A percentile compares a stretch with the other conserved stretches of the same genome.
These are phyloP conservation scores for Fusarium sp. DNA, from an alignment of 2,329 filamentous ascomycete genomes.

Conservation along the genomic window DNA sequence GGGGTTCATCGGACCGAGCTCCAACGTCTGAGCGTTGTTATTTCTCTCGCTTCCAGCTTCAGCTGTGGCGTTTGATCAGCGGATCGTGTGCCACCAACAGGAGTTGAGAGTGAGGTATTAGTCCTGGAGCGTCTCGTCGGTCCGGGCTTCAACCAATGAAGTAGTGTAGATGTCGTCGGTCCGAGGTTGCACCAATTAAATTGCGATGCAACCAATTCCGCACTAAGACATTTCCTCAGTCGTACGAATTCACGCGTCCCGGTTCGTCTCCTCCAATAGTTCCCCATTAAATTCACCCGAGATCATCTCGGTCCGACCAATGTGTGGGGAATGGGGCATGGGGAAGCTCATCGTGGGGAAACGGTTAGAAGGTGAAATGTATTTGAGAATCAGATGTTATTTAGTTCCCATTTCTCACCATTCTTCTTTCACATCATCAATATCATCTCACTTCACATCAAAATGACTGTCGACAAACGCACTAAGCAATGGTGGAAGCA, in stretches of 20 bases:
- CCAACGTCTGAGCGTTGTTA: background rate
- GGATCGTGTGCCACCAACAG: background rate
- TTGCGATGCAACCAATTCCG: too few relatives aligned
- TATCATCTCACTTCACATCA: background rate
- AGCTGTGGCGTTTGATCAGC: constrained; percentile 5
- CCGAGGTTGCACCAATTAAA: constrained; percentile 32
- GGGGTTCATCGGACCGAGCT: constrained; percentile 33
- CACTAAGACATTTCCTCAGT: background rate
- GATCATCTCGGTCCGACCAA: constrained; percentile 32
- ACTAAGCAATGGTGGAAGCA: constrained; percentile 66
- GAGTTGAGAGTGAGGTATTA: background rate
- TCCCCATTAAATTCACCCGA: background rate
- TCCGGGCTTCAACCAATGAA: constrained; percentile 33
- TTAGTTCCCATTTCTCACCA: background rate
- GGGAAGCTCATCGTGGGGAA: constrained; percentile 6
- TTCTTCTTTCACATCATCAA: too few relatives aligned
- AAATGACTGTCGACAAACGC: constrained; percentile 43
- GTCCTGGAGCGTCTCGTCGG: constrained; percentile 19
- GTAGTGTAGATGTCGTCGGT: constrained; percentile 1
- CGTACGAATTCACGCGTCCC: background rate
- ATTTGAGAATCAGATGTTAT: background rate
- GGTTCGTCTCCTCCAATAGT: background rate
- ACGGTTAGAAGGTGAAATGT: background rate
- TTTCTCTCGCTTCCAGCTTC: background rate
- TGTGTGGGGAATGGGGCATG: background rate